Evolutionary conservation across 768 basidiomycete species (phyloP), one percentile per base, ranked within the genome.

Genomic region (Suillus variegatus): DNA sequence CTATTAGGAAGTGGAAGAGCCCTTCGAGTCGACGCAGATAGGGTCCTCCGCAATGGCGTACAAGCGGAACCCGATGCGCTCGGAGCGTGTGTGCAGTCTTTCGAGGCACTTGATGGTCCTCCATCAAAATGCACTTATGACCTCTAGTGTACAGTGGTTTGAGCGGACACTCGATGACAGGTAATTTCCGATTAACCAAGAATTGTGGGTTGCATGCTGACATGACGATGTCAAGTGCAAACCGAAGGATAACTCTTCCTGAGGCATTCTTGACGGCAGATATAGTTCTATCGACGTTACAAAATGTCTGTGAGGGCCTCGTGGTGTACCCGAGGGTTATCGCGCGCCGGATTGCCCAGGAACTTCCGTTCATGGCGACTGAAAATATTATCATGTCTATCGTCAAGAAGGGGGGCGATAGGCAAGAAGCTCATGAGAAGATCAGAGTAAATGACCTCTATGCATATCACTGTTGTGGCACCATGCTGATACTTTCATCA

Each of bases 331-430:
- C 97, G 12, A 90, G 87, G 75, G 97, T 99, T 66, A 99, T 99
- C 68, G 93, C 85, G 12, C 88, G 95, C 49, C 89, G 94, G 44
- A 96, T 99, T 76, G 78, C 88, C 3, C 94, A 98, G 76, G 97
- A 99, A 77, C 85, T 99, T 41, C 97, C 97, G 1, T 99, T 99
- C 85, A 99, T 99, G 97, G 95, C 97, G 5, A 99, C 97, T 2
- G 97, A 99, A 79, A 99, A 99, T 77, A 86, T 99, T 78, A 99
- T 99, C 80, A 99, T 99, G 97, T 95, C 95, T 2, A 87, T 99
- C 51, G 97, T 99, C 67, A 97, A 93, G 78, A 88, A 86, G 58
- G 94, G 94, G 25, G 97, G 96, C 1, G 96, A 99, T 78, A 86
- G 97, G 41, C 97, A 99, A 75, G 95, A 94, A 78, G 94, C 94